phyloP scores from a whole-genome alignment of 177 flowering plant species.

The Vitis hybrid region DNA sequence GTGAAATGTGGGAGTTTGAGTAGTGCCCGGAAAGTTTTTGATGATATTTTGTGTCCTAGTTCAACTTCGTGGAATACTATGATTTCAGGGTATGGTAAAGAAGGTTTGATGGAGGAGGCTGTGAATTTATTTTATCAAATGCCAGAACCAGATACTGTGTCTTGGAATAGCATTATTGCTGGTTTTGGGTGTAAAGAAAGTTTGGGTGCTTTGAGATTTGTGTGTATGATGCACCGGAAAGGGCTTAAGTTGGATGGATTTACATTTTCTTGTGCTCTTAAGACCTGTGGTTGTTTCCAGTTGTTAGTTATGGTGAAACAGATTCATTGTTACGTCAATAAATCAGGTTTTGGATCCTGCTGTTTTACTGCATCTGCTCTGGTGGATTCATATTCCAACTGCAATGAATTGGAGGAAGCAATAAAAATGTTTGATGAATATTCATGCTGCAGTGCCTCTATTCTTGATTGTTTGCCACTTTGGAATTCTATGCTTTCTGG shows the following conservation, averaged over 20 bases:
- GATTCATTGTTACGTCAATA: constrained; percentile 23
- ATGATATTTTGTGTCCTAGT: constrained; percentile 9
- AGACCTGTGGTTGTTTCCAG: constrained; percentile 19
- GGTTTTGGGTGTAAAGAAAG: constrained; percentile 25
- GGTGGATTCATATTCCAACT: constrained; percentile 50
- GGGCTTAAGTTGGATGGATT: constrained; percentile 26
- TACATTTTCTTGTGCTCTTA: constrained; percentile 31
- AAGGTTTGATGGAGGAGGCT: constrained; percentile 29
- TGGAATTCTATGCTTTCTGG: constrained; percentile 42
- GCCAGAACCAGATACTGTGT: constrained; percentile 25
- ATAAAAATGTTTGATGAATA: constrained; percentile 18
- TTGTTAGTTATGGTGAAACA: constrained; percentile 18
- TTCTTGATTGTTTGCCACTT: constrained; percentile 15
- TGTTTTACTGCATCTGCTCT: constrained; percentile 39
- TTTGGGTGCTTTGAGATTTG: constrained; percentile 16
- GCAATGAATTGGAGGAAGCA: constrained; percentile 36
- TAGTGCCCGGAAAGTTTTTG: constrained; percentile 25
- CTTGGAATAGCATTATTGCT: constrained; percentile 36
- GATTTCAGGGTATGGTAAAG: constrained; percentile 24
- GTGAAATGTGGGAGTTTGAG: constrained; percentile 29
- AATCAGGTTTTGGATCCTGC: constrained; percentile 34
- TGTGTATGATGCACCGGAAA: constrained; percentile 25
- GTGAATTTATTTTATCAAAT: constrained; percentile 23
- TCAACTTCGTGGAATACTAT: constrained; percentile 32
- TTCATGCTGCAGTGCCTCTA: neutral